These are phyloP conservation scores for Talaromyces atroroseus DNA, from an alignment of 2,329 filamentous ascomycete genomes.

Conservation along the genomic window DNA sequence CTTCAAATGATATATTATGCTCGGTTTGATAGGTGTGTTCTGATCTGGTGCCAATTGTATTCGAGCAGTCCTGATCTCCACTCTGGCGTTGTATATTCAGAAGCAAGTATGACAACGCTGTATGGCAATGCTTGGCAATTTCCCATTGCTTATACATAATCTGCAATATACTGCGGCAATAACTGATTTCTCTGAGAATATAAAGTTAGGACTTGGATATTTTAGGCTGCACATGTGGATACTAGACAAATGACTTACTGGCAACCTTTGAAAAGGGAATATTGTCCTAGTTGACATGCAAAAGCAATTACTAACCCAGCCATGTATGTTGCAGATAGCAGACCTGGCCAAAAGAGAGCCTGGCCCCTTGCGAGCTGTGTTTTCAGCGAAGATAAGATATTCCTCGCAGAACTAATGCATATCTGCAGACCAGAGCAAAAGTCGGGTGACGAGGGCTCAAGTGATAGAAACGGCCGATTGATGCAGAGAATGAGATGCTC, in stretches of 20 bases:
- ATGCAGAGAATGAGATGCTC: slow-evolving; percentile 38
- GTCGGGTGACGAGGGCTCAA: slow-evolving; percentile 32
- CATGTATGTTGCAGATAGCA: slow-evolving; percentile 39
- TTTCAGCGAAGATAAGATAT: slow-evolving; percentile 32
- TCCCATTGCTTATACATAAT: slow-evolving; percentile 37
- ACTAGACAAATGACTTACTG: slow-evolving; percentile 21
- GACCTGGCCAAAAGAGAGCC: slow-evolving; percentile 35
- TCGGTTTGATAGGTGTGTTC: neutral
- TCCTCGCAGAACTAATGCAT: slow-evolving; percentile 36
- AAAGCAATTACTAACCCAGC: slow-evolving; percentile 37
- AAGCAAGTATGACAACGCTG: slow-evolving; percentile 29
- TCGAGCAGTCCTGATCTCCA: slow-evolving; percentile 8
- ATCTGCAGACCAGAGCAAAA: slow-evolving; percentile 38
- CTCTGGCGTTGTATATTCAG: slow-evolving; percentile 24
- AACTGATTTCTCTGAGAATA: slow-evolving; percentile 29
- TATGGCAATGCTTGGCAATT: slow-evolving; percentile 36
- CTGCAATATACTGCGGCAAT: slow-evolving; percentile 28
- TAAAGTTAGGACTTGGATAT: neutral
- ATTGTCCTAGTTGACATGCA: slow-evolving; percentile 37
- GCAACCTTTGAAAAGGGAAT: slow-evolving; percentile 29
- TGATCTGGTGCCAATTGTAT: neutral
- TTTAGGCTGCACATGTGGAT: neutral
- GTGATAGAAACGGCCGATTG: slow-evolving; percentile 35
- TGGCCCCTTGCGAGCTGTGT: slow-evolving; percentile 28
- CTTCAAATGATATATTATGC: neutral